Evolutionary conservation across 1,284 basidiomycete species (phyloP), one percentile per base, ranked within the genome.

Genomic region (Macrocybe sp.): DNA sequence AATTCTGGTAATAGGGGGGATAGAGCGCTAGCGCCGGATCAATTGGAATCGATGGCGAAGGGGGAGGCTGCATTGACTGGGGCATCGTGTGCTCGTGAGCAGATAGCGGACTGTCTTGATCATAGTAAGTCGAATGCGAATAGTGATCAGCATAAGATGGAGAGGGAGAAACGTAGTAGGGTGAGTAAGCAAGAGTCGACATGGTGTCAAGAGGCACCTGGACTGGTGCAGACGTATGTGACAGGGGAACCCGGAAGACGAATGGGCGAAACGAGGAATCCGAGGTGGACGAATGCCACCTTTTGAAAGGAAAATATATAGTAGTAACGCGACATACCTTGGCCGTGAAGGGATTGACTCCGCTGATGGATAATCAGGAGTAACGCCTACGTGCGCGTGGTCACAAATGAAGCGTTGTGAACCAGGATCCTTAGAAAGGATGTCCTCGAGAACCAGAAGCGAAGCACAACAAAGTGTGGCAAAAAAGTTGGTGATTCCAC

Each of bases 21-120:
- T 83, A 85, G 37, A 83, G 64, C n/a, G 81, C 71, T 10, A 86
- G 70, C 4, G 82, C 65, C 39, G 83, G 83, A 63, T 85, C 83
- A 48, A 84, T 79, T n/a, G 77, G 76, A 37, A 79, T 70, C 39
- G 76, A 70, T 1, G 80, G 76, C 16, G 80, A 80, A 47, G 75
- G 73, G 41, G 79, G 74, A 35, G 75, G 78, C 52, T 73, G 79
- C 74, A 78, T 78, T 3, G 67, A 64, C 53, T 69, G 63, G 47
- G 68, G 62, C 50, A 69, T 56, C 50, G 68, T 64, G 45, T 72
- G 65, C 56, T 66, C 63, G 53, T 69, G 70, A 35, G 59, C 54
- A 60, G 63, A 46, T 57, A 32, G 30, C 28, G 34, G 58, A 55
- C 55, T 59, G 52, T 64, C 61, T 53, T 66, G 61, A 41, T 64